Conservation (phyloP, 306 rosid species). For the Quercus wislizeni region DNA sequence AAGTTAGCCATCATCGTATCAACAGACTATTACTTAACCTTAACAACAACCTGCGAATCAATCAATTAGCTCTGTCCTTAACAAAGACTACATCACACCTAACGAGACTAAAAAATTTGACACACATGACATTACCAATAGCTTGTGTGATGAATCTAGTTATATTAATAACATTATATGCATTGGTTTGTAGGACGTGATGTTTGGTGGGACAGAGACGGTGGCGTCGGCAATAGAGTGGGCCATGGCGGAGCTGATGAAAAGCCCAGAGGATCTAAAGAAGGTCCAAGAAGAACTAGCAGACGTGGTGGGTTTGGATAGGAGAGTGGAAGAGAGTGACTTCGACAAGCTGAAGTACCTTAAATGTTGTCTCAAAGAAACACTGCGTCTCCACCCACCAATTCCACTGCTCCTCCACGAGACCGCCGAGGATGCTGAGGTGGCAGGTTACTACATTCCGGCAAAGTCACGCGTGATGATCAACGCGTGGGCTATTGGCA, state of each 20-base stretch:
- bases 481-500: conserved; percentile 83
- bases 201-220: conserved; percentile 97
- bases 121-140: too few relatives aligned
- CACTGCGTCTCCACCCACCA: conserved; percentile 87
- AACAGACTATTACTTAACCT: too few relatives aligned
- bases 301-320: conserved; percentile 64
- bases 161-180: too few relatives aligned
- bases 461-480: conserved; percentile 70
- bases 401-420: conserved; percentile 92
- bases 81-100: too few relatives aligned
- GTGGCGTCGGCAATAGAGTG: conserved; percentile 94
- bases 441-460: conserved; percentile 59
- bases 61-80: too few relatives aligned
- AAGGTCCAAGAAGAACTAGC: conserved; percentile 59
- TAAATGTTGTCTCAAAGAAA: conserved; percentile 62
- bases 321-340: conserved; percentile 62
- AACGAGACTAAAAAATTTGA: too few relatives aligned
- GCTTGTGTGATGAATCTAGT: too few relatives aligned
- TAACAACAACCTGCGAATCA: too few relatives aligned
- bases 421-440: conserved; percentile 64
- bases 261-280: conserved; percentile 57
- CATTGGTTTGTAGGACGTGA: conserved; percentile 55
- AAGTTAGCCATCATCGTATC: too few relatives aligned
- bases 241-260: conserved; percentile 79
- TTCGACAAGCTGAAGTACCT: conserved; percentile 59